Evolutionary conservation across 2,329 filamentous ascomycete species (phyloP), one percentile per base, ranked within the genome.

Genomic region (Allantophomopsis cytisporea): DNA sequence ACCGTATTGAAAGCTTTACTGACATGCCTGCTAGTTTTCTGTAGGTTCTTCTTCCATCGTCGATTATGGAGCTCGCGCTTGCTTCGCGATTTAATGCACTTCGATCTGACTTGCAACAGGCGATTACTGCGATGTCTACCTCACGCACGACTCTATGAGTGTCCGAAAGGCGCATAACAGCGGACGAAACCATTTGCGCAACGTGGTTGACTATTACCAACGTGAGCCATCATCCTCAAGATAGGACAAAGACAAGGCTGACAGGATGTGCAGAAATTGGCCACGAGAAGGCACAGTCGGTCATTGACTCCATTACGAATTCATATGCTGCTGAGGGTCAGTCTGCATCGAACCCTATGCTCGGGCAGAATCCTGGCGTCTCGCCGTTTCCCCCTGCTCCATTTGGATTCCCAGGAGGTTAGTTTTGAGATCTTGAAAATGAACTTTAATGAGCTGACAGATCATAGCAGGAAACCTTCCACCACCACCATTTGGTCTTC

Each of bases 111-210:
- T 12, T 37, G 16, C 38, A 43, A 44, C 45, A 71, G 63, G 88
- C 72, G 91, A 98, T 63, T 98, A 98, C 65, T 98, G 91, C 75
- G 91, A 98, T 82, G 91, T 98, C 62, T 98, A 98, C 73, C 83
- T 98, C 53, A 98, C 91, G 50, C 91, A 98, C 73, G 91, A 98
- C 72, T 94, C 87, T 35, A 96, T 96, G 89, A 94, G 87, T 65
- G 91, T 98, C 64, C 88, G 91, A 54, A 96, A 96, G 68, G 91
- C 91, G 37, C 91, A 98, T 65, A 98, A 98, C 69, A 83, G 78
- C 59, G 91, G 91, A 46, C 79, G 89, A 54, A 98, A 98, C 66
- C 91, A 98, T 59, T 67, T 98, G 46, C 84, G 91, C 56, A 98
- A 98, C 62, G 91, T 98, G 21, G 82, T 95, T 53, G 88, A 95